phyloP scores from a whole-genome alignment of 1,284 basidiomycete species.

The Cryptococcus sp. region DNA sequence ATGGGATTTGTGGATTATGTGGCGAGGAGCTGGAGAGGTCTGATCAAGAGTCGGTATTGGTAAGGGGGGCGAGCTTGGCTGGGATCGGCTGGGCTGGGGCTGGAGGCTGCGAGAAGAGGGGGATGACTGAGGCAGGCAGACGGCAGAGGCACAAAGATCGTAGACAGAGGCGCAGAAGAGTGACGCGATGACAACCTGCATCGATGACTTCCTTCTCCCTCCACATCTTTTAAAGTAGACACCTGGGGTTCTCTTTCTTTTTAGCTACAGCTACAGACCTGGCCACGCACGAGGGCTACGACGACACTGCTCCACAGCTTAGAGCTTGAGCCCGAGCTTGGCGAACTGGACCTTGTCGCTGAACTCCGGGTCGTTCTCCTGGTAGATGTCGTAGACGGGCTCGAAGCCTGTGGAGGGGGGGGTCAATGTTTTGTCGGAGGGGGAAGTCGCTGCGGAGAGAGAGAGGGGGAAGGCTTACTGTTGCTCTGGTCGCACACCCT shows the following conservation, averaged over 20 bases:
- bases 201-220: neutral
- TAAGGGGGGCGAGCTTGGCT: constrained; percentile 14
- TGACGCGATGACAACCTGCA: neutral
- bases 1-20: constrained; percentile 34
- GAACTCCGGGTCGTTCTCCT: constrained; percentile 57
- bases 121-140: too few species aligned
- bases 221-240: neutral
- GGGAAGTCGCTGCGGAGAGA: neutral
- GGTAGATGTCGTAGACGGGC: constrained; percentile 47
- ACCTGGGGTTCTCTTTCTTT: neutral
- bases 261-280: neutral
- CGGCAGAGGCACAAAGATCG: neutral
- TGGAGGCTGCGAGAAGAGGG: too few species aligned
- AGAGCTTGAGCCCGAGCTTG: constrained; percentile 21
- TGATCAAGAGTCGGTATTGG: constrained; percentile 37
- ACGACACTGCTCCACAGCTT: neutral
- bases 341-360: constrained; percentile 46
- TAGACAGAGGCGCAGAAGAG: neutral
- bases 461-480: constrained; percentile 15
- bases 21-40: constrained; percentile 28
- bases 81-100: too few species aligned
- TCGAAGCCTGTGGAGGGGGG: constrained; percentile 21
- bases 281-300: too few species aligned
- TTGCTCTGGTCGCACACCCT: constrained; percentile 47
- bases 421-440: neutral